Percentiles rank a stretch among this genome's conserved stretches.
These are phyloP conservation scores for Ustilago esculenta DNA, from an alignment of 1,284 basidiomycete genomes.

Conservation along the genomic window DNA sequence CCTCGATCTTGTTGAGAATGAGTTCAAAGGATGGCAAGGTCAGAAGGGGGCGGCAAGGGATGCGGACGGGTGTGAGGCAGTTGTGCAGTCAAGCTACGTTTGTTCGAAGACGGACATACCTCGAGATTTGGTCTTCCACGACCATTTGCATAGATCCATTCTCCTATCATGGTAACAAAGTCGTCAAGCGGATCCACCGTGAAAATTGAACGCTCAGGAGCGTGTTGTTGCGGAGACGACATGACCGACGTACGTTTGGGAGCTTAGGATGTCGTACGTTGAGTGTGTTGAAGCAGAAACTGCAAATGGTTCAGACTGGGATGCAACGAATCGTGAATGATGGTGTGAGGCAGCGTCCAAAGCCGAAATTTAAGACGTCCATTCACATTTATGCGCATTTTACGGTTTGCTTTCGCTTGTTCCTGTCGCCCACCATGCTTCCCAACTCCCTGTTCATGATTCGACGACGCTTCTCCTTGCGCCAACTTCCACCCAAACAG, in stretches of 20 bases:
- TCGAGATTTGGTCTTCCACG: conserved; percentile 69
- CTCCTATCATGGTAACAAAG: conserved; percentile 88
- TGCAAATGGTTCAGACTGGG: too few relatives aligned
- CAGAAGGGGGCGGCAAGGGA: not conserved
- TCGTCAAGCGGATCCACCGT: conserved; percentile 93
- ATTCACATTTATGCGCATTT: not conserved
- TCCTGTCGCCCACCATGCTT: too few relatives aligned
- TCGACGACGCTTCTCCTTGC: too few relatives aligned
- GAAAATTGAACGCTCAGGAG: conserved; percentile 83
- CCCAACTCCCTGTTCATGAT: too few relatives aligned
- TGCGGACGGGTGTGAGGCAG: not conserved
- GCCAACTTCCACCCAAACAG: too few relatives aligned
- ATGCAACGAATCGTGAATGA: too few relatives aligned
- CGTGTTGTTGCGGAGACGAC: conserved; percentile 33
- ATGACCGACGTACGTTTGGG: not conserved
- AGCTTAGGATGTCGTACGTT: not conserved
- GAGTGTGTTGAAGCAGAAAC: too few relatives aligned
- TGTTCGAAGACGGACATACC: conserved; percentile 60
- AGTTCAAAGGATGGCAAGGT: conserved; percentile 63
- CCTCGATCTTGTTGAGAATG: conserved; percentile 80
- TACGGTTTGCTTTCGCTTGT: not conserved
- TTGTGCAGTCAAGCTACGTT: not conserved
- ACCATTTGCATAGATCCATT: conserved; percentile 75
- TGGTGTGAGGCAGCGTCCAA: conserved; percentile 8
- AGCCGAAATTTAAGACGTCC: too few relatives aligned